Evolutionary conservation across 768 basidiomycete species (phyloP).

Genomic region (Trametes meyenii): DNA sequence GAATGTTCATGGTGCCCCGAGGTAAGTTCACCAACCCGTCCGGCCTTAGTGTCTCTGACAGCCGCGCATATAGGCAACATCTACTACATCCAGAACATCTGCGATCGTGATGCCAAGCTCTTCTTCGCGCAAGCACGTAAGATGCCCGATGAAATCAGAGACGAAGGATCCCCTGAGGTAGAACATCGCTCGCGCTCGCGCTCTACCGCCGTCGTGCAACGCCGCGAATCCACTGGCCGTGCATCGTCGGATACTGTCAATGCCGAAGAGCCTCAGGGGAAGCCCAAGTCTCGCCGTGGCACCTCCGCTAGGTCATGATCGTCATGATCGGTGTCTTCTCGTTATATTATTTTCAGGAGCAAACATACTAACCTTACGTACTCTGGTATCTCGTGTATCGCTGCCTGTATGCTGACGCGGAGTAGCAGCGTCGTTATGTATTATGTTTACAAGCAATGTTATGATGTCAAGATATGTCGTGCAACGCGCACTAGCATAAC

Average conservation of each 20-base stretch:
- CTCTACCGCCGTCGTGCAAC: conserved; percentile 11
- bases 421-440: conserved; percentile 4
- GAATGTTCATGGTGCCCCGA: conserved; percentile 88
- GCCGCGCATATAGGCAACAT: conserved; percentile 65
- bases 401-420: background rate
- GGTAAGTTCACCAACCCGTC: conserved; percentile 45
- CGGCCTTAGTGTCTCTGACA: background rate
- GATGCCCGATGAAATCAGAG: conserved; percentile 32
- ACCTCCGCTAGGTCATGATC: conserved; percentile 7
- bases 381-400: background rate
- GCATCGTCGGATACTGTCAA: conserved; percentile 22
- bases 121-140: conserved; percentile 91
- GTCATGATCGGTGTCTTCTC: background rate
- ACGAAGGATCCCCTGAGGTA: conserved; percentile 4
- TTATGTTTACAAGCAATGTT: conserved; percentile 7
- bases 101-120: conserved; percentile 73
- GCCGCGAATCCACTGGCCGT: conserved; percentile 17
- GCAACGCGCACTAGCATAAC: background rate
- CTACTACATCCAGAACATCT: conserved; percentile 89
- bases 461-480: background rate
- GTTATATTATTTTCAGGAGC: background rate
- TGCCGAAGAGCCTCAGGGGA: conserved; percentile 14
- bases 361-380: background rate
- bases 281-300: conserved; percentile 16
- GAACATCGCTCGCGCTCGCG: conserved; percentile 9